Base-by-base conservation (phyloP, 352 stramenopile genomes). In the Pythium phragmiticola region DNA sequence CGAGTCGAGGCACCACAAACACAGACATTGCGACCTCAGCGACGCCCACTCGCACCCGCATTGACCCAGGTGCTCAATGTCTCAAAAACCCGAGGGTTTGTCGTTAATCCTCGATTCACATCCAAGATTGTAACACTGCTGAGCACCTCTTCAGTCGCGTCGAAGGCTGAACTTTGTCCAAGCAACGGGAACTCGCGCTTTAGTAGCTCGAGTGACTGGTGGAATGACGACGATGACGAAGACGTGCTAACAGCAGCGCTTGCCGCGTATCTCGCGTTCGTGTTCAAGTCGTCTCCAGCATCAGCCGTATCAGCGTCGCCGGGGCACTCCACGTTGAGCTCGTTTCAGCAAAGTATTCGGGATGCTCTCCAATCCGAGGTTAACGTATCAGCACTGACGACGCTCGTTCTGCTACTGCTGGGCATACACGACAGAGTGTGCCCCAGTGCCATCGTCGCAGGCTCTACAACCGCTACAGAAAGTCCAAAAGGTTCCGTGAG, bases 91-190 rank as follows among this genome's bases (percentile, higher is more conserved):
- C 57, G 68, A 21, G 57, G 57, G 7, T 78, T 88, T 17, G 52
- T 88, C 9, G 76, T 89, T n/a, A 75, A 75, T 37, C 70, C 84
- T 17, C 72, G 81, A 3, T 88, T 88, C 51, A 57, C 86, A 6
- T 61, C 71, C n/a, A 90, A 88, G 60, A 46, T 90, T 17, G 37
- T 82, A 17, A 58, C 66, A 0, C 30, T 90, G 0, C 34, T 90
- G 19, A 72, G 66, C 26, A 74, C 54, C 3, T 66, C 66, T 0
- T 21, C 56, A 37, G 30, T 73, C 8, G 66, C 50, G 5, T 39
- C 26, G 11, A 68, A 66, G 37, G 57, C 45, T 14, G 63, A 65
- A 13, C 6, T 45, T 9, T 17, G 21, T 23, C 19, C 34, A 6
- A 39, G n/a, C 19, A 39, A 23, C 12, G 19, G 16, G 19, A 30